Evolutionary conservation across 257 asterid genomes (phyloP).

Genomic region (Mentha longifolia): DNA sequence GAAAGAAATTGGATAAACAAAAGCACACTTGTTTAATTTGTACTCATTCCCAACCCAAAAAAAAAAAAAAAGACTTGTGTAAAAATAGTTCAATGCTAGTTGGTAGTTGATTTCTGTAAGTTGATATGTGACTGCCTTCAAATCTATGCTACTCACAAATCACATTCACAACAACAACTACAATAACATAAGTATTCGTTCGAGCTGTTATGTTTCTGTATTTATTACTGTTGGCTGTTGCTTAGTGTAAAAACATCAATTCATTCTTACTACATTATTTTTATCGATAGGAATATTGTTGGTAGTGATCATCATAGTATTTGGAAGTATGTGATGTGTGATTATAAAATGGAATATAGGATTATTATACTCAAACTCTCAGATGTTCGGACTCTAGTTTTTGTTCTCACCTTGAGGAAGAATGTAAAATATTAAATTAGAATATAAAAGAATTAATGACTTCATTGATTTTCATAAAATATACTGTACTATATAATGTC

Average conservation of each 20-base stretch:
- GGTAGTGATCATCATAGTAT: background rate
- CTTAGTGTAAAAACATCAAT: background rate
- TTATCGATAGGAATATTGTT: slow-evolving; percentile 2
- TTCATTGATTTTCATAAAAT: no score
- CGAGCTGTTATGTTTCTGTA: background rate
- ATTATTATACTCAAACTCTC: background rate
- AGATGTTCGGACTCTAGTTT: background rate
- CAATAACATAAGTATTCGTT: background rate
- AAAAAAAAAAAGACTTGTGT: no score
- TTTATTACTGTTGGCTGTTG: background rate
- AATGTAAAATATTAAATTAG: no score
- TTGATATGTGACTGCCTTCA: no score
- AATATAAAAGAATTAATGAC: background rate
- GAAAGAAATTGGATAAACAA: background rate
- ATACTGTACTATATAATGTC: no score
- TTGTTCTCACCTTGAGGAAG: background rate
- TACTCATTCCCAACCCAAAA: background rate
- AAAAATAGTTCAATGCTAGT: background rate
- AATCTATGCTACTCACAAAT: no score
- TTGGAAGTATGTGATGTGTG: background rate
- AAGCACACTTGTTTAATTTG: background rate
- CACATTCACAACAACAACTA: background rate
- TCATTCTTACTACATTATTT: background rate
- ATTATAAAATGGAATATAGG: background rate
- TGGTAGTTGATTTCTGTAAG: no score